Evolutionary conservation across 208 protist genomes (phyloP), one percentile per base, ranked within the genome.

Genomic region (Leishmania turanica): DNA sequence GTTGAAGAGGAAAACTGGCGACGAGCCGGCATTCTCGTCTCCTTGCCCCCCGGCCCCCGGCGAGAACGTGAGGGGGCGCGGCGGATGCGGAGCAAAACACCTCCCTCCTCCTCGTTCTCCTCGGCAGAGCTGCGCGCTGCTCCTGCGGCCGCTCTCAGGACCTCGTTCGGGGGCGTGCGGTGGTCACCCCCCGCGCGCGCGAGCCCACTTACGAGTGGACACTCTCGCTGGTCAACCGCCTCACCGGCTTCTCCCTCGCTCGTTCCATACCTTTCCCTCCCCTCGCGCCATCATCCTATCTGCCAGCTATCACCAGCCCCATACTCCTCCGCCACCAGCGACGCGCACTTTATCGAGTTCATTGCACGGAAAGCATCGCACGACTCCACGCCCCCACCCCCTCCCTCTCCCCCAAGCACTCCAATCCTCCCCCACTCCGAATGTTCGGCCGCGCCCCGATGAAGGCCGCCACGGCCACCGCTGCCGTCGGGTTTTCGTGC

Each of bases 371-470:
- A 68, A 24, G 34, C 34, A 68, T 11, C 15, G 1, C 31, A 68
- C 62, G 0, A 34, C 62, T 45, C 40, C 45, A 2, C 65, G 42
- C 19, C 2, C 45, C 37, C 7, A 40, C 62, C 19, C 58, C 40
- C 27, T 24, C 68, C 15, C 60, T 45, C n/a, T 62, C 13, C 37
- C 1, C 21, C 53, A 31, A 8, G 7, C 56, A 51, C 54, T 21
- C 1, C 7, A 58, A 6, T 11, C 34, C n/a, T n/a, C 9, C 53
- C 19, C 6, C 34, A 19, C 1, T 47, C 17, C 0, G 11, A 47
- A 84, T 84, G 81, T 47, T 84, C 27, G 76, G 81, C 70, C 66
- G 68, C 73, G 81, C 68, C 70, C 65, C 45, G 27, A 37, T 34
- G 49, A 85, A 82, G 74, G 58, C 77, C n/a, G 62, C 78, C 47